A percentile compares a stretch with the other conserved stretches of the same genome.
Evolutionary conservation across 1,139 yeast genomes (phyloP).

Genomic region (Diutina catenulata): DNA sequence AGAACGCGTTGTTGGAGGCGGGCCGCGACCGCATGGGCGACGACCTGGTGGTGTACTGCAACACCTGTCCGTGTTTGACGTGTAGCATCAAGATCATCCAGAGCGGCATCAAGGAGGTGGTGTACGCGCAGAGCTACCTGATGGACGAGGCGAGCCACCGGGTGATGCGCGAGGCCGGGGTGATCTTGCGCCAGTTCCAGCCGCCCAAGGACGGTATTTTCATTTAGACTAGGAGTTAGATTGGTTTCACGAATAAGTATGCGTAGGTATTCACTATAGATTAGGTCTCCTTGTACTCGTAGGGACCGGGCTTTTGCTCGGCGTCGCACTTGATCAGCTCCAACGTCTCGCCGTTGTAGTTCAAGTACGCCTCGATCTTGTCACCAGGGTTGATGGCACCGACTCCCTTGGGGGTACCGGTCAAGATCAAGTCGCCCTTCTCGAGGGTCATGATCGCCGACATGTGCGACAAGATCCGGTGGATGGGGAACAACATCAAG

Average conservation of each 20-base stretch:
- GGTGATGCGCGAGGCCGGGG: slow-evolving; percentile 66
- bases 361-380: slow-evolving; percentile 48
- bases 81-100: slow-evolving; percentile 94
- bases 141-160: slow-evolving; percentile 72
- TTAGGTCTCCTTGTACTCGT: slow-evolving; percentile 46
- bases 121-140: slow-evolving; percentile 81
- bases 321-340: slow-evolving; percentile 42
- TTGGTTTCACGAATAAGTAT: neutral
- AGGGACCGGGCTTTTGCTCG: slow-evolving; percentile 66
- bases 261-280: neutral
- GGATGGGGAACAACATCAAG: slow-evolving; percentile 83
- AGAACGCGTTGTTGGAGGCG: slow-evolving; percentile 86
- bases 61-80: slow-evolving; percentile 94
- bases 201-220: slow-evolving; percentile 44
- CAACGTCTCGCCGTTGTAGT: slow-evolving; percentile 42
- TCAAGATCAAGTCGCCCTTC: slow-evolving; percentile 81
- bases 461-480: slow-evolving; percentile 67
- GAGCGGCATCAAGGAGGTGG: slow-evolving; percentile 85
- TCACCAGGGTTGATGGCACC: slow-evolving; percentile 78
- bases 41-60: slow-evolving; percentile 63
- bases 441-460: slow-evolving; percentile 82
- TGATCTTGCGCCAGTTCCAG: slow-evolving; percentile 59
- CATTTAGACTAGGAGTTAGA: slow-evolving; percentile 13
- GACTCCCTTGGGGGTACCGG: slow-evolving; percentile 99
- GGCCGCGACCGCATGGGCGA: slow-evolving; percentile 69